These are phyloP conservation scores for Boletus rufocinnamomeus DNA, from an alignment of 768 basidiomycete species.

Conservation along the genomic window DNA sequence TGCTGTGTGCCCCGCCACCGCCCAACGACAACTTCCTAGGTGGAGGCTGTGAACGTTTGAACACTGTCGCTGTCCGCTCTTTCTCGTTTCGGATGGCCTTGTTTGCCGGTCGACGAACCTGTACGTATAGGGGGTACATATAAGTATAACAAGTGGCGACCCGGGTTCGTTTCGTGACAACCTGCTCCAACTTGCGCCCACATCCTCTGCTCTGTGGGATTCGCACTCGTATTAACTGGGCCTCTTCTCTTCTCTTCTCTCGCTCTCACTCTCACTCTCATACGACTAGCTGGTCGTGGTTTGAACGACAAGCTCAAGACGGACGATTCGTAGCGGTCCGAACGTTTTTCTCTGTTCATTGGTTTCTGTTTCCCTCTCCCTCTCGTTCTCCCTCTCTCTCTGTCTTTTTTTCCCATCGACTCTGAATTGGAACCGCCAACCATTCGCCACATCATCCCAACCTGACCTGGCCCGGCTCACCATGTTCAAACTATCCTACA, in stretches of 20 bases:
- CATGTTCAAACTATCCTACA: conserved; percentile 51
- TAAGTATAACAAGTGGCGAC: neutral
- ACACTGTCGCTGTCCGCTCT: neutral
- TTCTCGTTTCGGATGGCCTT: conserved; percentile 21
- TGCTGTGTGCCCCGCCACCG: conserved; percentile 2
- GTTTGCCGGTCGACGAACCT: conserved; percentile 13
- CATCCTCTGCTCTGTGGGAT: neutral
- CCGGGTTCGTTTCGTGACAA: conserved; percentile 5
- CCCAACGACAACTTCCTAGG: neutral
- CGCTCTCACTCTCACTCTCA: neutral
- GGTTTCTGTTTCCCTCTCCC: neutral
- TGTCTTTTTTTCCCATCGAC: neutral
- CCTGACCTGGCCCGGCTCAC: neutral
- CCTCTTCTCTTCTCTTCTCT: neutral
- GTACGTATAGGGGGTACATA: conserved; percentile 11
- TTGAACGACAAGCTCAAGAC: neutral
- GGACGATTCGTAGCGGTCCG: neutral
- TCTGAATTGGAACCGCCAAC: too few relatives aligned
- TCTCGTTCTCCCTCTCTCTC: neutral
- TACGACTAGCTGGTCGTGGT: neutral
- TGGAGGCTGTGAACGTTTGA: conserved; percentile 12
- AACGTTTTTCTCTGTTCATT: neutral
- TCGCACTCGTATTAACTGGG: neutral
- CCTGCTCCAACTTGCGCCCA: conserved; percentile 9
- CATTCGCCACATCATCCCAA: neutral